Conservation (phyloP, 1,284 basidiomycete genomes). For the Peniophora sp. region DNA sequence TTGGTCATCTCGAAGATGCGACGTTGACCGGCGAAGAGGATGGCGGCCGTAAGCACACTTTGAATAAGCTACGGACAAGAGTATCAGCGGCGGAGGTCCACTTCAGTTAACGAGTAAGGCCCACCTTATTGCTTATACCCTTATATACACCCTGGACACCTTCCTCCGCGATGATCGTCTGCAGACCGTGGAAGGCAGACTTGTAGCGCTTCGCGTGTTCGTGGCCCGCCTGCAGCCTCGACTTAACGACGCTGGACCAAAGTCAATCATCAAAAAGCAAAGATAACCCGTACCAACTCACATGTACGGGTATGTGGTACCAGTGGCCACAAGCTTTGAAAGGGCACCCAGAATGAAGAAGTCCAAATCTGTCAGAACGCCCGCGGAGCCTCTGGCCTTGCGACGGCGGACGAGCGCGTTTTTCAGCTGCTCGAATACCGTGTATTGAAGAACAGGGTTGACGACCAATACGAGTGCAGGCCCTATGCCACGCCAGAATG, state of each 20-base stretch:
- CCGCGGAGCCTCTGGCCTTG: constrained; percentile 33
- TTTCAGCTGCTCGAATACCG: constrained; percentile 84
- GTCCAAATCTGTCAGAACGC: constrained; percentile 73
- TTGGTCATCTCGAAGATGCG: constrained; percentile 67
- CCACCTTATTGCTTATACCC: constrained; percentile 71
- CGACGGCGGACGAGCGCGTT: constrained; percentile 62
- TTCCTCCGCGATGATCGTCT: constrained; percentile 69
- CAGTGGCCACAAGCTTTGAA: constrained; percentile 80
- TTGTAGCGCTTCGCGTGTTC: constrained; percentile 56
- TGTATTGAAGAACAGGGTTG: constrained; percentile 93
- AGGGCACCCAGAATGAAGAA: constrained; percentile 86
- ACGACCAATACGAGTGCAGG: constrained; percentile 90
- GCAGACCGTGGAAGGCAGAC: constrained; percentile 63
- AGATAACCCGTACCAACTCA: constrained; percentile 22
- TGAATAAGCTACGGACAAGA: constrained; percentile 54
- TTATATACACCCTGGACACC: constrained; percentile 79
- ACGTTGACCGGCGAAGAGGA: constrained; percentile 80
- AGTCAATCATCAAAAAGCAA: constrained; percentile 1
- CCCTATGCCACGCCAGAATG: constrained; percentile 94
- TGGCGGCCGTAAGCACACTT: constrained; percentile 85
- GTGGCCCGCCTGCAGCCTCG: constrained; percentile 72
- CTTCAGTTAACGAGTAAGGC: too few species aligned
- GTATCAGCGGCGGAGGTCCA: too few species aligned
- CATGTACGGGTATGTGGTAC: constrained; percentile 76
- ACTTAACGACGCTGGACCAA: constrained; percentile 66